Percentiles rank a stretch among this genome's conserved stretches.
Conservation (phyloP, 208 protist species). For the Crithidia fasciculata region DNA sequence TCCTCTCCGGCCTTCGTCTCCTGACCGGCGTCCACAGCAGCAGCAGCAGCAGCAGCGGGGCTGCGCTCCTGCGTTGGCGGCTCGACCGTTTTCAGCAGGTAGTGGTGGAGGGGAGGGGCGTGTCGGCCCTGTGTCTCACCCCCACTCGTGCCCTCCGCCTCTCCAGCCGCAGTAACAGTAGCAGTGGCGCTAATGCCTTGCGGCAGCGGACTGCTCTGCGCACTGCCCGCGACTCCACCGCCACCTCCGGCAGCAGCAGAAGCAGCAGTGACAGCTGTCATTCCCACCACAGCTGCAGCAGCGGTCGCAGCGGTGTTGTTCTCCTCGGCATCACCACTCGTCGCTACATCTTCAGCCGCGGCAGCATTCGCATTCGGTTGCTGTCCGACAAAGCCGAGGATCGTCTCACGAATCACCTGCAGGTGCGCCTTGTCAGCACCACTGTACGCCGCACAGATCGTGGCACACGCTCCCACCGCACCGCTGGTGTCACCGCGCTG, state of each 20-base stretch:
- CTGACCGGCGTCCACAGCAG: not conserved
- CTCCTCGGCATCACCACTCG: not conserved
- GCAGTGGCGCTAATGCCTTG: not conserved
- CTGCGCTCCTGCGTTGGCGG: conserved; percentile 18
- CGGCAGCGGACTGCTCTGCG: not conserved
- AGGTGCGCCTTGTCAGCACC: conserved; percentile 19
- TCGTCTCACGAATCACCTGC: conserved; percentile 24
- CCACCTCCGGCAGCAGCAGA: not conserved
- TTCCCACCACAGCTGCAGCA: not conserved
- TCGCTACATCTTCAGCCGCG: not conserved
- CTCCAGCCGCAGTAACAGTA: not conserved
- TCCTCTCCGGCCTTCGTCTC: not conserved
- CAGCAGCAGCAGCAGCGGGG: not conserved
- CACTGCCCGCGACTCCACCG: not conserved
- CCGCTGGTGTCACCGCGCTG: too few species aligned
- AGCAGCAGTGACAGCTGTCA: not conserved
- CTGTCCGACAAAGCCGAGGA: conserved; percentile 33
- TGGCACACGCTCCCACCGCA: conserved; percentile 23
- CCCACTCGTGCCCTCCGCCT: not conserved
- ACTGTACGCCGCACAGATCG: conserved; percentile 30
- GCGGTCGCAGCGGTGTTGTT: not conserved
- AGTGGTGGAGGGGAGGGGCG: conserved; percentile 32
- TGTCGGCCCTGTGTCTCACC: conserved; percentile 1
- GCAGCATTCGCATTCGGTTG: not conserved
- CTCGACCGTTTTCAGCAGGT: conserved; percentile 35